These are phyloP conservation scores for Teunomyces pallodes DNA, from an alignment of 805 yeast species.

Conservation along the genomic window DNA sequence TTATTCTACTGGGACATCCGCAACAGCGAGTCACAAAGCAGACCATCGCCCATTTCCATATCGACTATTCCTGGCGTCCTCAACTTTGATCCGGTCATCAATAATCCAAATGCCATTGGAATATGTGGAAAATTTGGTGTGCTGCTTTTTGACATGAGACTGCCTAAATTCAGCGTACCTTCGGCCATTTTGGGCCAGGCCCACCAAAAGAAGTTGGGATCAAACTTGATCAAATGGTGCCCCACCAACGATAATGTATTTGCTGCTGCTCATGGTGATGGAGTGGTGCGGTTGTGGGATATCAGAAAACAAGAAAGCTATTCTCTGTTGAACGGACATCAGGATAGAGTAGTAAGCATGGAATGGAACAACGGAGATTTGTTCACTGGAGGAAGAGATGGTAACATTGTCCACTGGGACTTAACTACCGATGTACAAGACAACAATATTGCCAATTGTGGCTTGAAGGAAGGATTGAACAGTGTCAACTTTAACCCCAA, in stretches of 20 bases:
- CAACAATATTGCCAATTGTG: conserved; percentile 30
- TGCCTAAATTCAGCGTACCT: conserved; percentile 39
- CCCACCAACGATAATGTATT: conserved; percentile 56
- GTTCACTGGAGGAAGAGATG: conserved; percentile 62
- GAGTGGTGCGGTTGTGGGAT: conserved; percentile 70
- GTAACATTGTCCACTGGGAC: conserved; percentile 69
- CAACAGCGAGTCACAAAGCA: conserved; percentile 44
- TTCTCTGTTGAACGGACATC: conserved; percentile 54
- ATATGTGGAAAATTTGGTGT: conserved; percentile 72
- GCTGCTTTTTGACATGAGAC: conserved; percentile 68
- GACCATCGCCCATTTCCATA: conserved; percentile 52
- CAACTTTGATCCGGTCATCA: conserved; percentile 48
- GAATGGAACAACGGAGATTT: conserved; percentile 60
- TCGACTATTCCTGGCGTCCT: conserved; percentile 50
- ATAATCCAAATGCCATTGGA: conserved; percentile 34
- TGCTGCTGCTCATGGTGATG: conserved; percentile 62
- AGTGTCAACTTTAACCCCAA: conserved; percentile 37
- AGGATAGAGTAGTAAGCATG: conserved; percentile 50
- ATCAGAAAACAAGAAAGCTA: conserved; percentile 58
- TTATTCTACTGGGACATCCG: conserved; percentile 74
- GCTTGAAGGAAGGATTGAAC: conserved; percentile 45
- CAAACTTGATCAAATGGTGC: conserved; percentile 58
- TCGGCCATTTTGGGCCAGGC: conserved; percentile 10
- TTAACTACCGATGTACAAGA: conserved; percentile 27
- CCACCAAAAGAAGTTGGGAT: conserved; percentile 19